Base-by-base conservation (phyloP, 1,284 basidiomycete species). In the Ustilago trichophora region DNA sequence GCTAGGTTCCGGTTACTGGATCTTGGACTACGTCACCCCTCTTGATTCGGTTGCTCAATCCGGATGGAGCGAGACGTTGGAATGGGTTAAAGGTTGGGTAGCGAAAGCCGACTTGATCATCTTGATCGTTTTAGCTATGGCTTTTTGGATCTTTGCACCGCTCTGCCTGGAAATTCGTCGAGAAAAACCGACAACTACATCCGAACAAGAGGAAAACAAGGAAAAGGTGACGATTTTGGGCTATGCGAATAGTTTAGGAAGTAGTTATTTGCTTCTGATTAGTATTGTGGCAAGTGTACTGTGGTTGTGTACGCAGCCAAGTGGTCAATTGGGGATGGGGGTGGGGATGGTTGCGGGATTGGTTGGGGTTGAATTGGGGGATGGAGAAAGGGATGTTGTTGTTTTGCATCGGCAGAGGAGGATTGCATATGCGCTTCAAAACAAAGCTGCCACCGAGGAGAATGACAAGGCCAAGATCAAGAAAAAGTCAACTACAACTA, bases 221-320 rank as follows among this genome's bases (percentile, higher is more conserved):
- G n/a, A n/a, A n/a, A n/a, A 73, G 16, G 69, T 93, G 44, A 86
- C 86, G 16, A 86, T 98, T 0, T 83, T 93, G 2, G 93, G 95
- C 0, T 96, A 91, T 76, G 90, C 91, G 0, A 98, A 98, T 81
- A 88, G 90, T 0, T 92, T 90, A 72, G 96, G 93, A 3, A 88
- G 92, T 16, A 88, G 90, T 0, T 96, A 93, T 81, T 83, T 94
- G 47, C 83, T 97, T 38, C 90, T 96, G 76, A 88, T 90, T 85
- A 85, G 86, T 16, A 85, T 90, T 24, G 82, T 85, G 34, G 87
- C 94, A 44, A 84, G 85, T 12, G 52, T 90, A 21, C 65, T 86
- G 33, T 93, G 89, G 82, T 82, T 88, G 26, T 84, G 88, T 6
- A 87, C 86, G 10, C 92, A 93, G 71, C 87, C 93, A 1, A 88